Conservation (phyloP, 225 moss, liverwort and hornwort genomes). For the Physcomitrium patens region DNA sequence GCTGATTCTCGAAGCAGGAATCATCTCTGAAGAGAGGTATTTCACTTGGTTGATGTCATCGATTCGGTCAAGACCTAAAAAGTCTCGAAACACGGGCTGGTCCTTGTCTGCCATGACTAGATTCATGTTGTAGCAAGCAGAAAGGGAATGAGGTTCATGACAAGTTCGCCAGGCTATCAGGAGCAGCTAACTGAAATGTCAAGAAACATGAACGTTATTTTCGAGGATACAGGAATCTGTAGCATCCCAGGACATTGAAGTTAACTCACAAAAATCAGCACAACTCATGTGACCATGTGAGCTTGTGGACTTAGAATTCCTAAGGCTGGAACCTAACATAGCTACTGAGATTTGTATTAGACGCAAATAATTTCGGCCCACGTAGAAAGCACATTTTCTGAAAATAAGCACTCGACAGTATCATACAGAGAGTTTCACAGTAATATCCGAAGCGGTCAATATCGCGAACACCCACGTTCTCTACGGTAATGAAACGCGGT, state of each 20-base stretch:
- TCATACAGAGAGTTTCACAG: neutral
- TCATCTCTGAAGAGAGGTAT: conserved; percentile 54
- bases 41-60: conserved; percentile 72
- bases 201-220: conserved; percentile 1
- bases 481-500: neutral
- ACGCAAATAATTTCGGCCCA: too few species aligned
- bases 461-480: conserved; percentile 4
- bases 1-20: conserved; percentile 43
- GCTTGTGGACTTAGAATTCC: too few species aligned
- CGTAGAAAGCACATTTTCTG: neutral
- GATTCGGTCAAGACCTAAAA: conserved; percentile 81
- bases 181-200: conserved; percentile 35
- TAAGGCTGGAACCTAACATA: too few species aligned
- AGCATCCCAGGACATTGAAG: neutral
- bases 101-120: conserved; percentile 96
- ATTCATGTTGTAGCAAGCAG: conserved; percentile 64
- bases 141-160: conserved; percentile 35
- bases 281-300: neutral
- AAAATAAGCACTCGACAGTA: neutral
- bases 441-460: neutral
- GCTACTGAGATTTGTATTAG: too few species aligned
- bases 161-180: conserved; percentile 35
- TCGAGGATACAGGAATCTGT: neutral
- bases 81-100: conserved; percentile 90
- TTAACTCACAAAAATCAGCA: neutral